These are phyloP conservation scores for Cryphonectria nitschkei DNA, from an alignment of 2,329 filamentous ascomycete genomes.

Conservation along the genomic window DNA sequence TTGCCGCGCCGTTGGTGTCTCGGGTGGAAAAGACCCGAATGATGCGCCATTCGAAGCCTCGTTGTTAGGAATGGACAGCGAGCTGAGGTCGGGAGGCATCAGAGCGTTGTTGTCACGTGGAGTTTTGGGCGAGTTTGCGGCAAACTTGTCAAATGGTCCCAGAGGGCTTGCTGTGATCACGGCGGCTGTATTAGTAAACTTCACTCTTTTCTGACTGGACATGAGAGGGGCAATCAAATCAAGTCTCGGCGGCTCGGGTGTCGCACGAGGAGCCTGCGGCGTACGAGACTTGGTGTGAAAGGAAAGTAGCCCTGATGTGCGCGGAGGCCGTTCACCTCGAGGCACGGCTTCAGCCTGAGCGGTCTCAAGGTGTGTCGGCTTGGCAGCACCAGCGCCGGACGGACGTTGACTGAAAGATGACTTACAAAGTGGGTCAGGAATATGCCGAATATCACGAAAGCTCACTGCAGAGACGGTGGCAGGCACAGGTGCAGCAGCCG, in stretches of 20 bases:
- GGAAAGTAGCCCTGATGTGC: constrained; percentile 37
- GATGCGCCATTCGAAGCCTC: constrained; percentile 21
- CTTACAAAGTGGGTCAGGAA: constrained; percentile 46
- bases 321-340: constrained; percentile 35
- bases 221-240: constrained; percentile 36
- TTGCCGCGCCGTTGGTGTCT: constrained; percentile 75
- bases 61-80: constrained; percentile 75
- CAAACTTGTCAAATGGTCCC: constrained; percentile 56
- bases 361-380: constrained; percentile 27
- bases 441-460: constrained; percentile 33
- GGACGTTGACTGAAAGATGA: constrained; percentile 38
- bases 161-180: constrained; percentile 64
- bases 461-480: constrained; percentile 47
- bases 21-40: constrained; percentile 60
- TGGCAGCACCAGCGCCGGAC: constrained; percentile 37
- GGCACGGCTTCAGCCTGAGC: constrained; percentile 37
- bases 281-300: constrained; percentile 44
- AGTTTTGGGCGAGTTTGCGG: constrained; percentile 68
- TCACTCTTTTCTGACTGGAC: constrained; percentile 37
- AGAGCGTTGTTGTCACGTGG: constrained; percentile 68
- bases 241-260: constrained; percentile 36
- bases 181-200: constrained; percentile 57
- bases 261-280: constrained; percentile 38
- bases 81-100: constrained; percentile 78
- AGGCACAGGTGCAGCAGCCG: constrained; percentile 33